Evolutionary conservation across 1,139 yeast genomes (phyloP), one percentile per base, ranked within the genome.

Genomic region (Candida sp.): DNA sequence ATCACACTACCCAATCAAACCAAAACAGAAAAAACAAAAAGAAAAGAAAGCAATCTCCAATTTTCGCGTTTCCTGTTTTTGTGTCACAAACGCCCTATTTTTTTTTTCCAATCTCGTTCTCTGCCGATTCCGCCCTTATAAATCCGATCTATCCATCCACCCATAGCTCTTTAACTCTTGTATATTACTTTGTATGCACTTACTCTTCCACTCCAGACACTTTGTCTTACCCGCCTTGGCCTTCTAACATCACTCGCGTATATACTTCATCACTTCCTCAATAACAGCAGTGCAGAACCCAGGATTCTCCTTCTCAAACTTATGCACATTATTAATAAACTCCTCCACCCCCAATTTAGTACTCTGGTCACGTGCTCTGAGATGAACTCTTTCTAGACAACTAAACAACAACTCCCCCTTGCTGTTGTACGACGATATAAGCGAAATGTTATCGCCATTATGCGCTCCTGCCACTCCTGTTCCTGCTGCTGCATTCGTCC

Each of bases 251-350:
- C 31, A 28, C 5, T 28, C 31, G 31, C 31, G 31, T 8, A 28
- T 8, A 34, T 37, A 30, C 44, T 49, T 46, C 49, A 52, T 56
- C 35, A 65, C 23, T 60, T 86, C 91, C 64, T 86, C 90, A 33
- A 85, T 70, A n/a, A 86, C 72, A 0, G 88, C 88, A 53, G 83
- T 86, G 50, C 83, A 69, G 34, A 87, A 69, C 0, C 93, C 93
- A 0, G 89, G 86, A 52, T 80, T 82, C n/a, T 68, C 65, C 39
- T 62, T 56, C 60, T 87, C 92, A 49, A 75, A 75, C n/a, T 61
- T 63, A 2, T 63, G 57, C 47, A 84, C 66, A n/a, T 61, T 63
- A 22, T 66, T 61, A 31, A 75, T 70, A 49, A 85, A 62, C 3
- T 66, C 56, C 31, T 69, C 64, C 12, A 85, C 86, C 4, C 77